Percentiles rank a stretch among this genome's conserved stretches.
These are phyloP conservation scores for Punica granatum DNA, from an alignment of 345 rosid species.

Conservation along the genomic window DNA sequence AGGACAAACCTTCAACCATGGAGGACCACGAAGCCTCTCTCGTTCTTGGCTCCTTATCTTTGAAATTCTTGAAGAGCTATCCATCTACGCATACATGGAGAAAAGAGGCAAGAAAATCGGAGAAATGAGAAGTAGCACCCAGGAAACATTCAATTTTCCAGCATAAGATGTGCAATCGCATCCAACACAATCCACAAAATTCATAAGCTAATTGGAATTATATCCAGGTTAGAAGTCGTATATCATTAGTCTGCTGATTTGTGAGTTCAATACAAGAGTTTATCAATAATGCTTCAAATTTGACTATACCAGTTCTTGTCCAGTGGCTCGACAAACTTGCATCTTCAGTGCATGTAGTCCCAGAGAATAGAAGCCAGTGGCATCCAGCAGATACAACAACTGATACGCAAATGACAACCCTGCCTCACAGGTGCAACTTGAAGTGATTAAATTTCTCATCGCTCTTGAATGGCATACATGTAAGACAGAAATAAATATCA, in stretches of 20 bases:
- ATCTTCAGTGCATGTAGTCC: slow-evolving; percentile 90
- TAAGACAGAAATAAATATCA: not conserved
- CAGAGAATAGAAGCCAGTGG: slow-evolving; percentile 87
- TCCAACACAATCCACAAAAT: not conserved
- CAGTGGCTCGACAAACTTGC: slow-evolving; percentile 99
- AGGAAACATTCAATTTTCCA: not conserved
- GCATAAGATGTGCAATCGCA: not conserved
- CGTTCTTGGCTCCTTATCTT: slow-evolving; percentile 87
- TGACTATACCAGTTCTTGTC: slow-evolving; percentile 81
- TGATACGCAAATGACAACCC: slow-evolving; percentile 88
- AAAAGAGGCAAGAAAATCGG: slow-evolving; percentile 7
- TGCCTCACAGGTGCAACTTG: slow-evolving; percentile 29
- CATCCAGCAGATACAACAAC: slow-evolving; percentile 87
- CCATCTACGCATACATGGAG: slow-evolving; percentile 82
- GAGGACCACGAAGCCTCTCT: slow-evolving; percentile 91
- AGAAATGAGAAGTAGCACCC: not conserved
- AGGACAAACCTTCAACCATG: slow-evolving; percentile 77
- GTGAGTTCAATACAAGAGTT: not conserved
- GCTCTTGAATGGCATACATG: not conserved
- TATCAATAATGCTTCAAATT: not conserved
- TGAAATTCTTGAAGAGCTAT: slow-evolving; percentile 91
- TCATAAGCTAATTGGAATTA: not conserved
- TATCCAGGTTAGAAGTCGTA: not conserved
- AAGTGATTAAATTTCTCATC: not conserved
- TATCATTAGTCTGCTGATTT: not conserved